Conservation (phyloP, 257 asterid genomes). For the Echium plantagineum region DNA sequence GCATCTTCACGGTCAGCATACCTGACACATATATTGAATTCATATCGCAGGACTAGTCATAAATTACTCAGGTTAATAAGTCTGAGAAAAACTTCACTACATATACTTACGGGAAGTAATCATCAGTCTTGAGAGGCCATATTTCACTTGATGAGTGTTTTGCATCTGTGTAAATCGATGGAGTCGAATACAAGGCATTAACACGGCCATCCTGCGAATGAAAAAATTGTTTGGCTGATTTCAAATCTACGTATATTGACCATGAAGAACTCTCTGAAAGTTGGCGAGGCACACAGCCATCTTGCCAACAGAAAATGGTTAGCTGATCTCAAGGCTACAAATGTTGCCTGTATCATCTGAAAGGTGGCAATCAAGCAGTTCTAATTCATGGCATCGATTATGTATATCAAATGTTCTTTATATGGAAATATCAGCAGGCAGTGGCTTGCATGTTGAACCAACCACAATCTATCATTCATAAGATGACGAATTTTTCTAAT, state of each 20-base stretch:
- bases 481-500: background rate
- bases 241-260: background rate
- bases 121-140: slow-evolving; percentile 92
- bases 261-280: background rate
- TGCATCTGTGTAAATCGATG: slow-evolving; percentile 85
- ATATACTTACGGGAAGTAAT: slow-evolving; percentile 82
- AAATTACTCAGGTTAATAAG: background rate
- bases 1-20: slow-evolving; percentile 84
- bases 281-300: slow-evolving; percentile 79
- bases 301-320: slow-evolving; percentile 32
- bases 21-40: slow-evolving; percentile 29
- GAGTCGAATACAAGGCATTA: slow-evolving; percentile 88
- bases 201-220: slow-evolving; percentile 93
- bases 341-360: background rate
- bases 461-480: background rate
- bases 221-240: slow-evolving; percentile 1
- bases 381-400: background rate
- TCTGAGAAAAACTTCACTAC: slow-evolving; percentile 2
- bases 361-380: slow-evolving; percentile 1
- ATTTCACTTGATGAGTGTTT: slow-evolving; percentile 64
- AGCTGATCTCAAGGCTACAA: background rate
- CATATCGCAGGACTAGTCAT: slow-evolving; percentile 5
- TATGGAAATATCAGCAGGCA: background rate
- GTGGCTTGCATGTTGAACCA: background rate
- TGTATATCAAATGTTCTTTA: background rate